Evolutionary conservation across 257 asterid species (phyloP).

Genomic region (Buddleja alternifolia): DNA sequence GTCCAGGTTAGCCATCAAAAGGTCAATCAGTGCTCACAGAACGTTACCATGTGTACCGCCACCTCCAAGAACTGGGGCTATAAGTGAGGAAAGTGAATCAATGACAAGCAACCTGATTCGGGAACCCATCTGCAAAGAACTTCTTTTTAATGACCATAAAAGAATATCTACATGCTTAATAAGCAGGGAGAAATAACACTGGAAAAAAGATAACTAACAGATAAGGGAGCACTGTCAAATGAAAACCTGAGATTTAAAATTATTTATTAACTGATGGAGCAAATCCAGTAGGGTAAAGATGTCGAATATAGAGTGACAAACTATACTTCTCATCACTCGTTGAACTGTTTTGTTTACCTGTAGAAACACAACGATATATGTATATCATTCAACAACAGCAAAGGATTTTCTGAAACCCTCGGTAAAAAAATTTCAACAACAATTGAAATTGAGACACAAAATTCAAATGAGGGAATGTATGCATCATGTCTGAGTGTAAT

Average conservation of each 20-base stretch:
- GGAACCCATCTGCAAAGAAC: slow-evolving; percentile 44
- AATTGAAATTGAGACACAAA: not conserved
- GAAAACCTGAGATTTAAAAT: slow-evolving; percentile 66
- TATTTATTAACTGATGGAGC: slow-evolving; percentile 60
- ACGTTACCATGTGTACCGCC: slow-evolving; percentile 68
- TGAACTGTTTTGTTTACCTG: slow-evolving; percentile 49
- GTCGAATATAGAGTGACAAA: slow-evolving; percentile 65
- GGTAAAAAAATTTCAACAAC: not conserved
- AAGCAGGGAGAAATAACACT: slow-evolving; percentile 17
- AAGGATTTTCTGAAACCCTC: not conserved
- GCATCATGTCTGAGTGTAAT: not conserved
- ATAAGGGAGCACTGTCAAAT: not conserved
- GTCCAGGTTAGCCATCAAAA: not conserved
- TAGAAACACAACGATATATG: slow-evolving; percentile 21
- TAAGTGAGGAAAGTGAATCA: slow-evolving; percentile 86
- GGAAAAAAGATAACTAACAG: not conserved
- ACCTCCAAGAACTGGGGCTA: slow-evolving; percentile 85
- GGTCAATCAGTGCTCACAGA: slow-evolving; percentile 4
- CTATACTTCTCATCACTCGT: slow-evolving; percentile 62
- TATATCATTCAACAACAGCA: slow-evolving; percentile 12
- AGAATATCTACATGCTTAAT: slow-evolving; percentile 7
- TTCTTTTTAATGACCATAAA: slow-evolving; percentile 2
- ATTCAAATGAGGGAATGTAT: not conserved
- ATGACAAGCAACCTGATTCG: slow-evolving; percentile 65
- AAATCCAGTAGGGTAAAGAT: slow-evolving; percentile 71